Evolutionary conservation across 257 asterid species (phyloP), one percentile per base, ranked within the genome.

Genomic region (Anisodus acutangulus): DNA sequence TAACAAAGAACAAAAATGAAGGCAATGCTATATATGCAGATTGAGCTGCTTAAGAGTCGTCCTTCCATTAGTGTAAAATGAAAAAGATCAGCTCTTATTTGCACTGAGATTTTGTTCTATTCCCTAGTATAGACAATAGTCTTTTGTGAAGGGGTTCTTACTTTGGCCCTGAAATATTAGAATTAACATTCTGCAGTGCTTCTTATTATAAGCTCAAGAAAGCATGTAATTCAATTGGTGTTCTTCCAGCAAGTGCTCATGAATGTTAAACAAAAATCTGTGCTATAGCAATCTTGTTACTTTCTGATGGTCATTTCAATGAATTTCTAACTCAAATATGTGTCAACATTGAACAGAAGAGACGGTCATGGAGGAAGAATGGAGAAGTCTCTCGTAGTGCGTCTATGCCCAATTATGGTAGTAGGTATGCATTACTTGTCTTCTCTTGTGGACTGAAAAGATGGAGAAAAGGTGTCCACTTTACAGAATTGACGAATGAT

Each of bases 311-410:
- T 84, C 57, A 59, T 45, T 37, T 53, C 66, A 41, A 71, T 78
- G 55, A 53, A 45, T 63, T 74, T 74, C 35, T 60, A 59, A n/a
- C 2, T 0, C 78, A 64, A 55, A 83, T 84, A 64, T 88, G 63
- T 67, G 88, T 43, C 89, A 76, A 84, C 83, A 85, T 88, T 85
- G 84, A 85, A 90, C 98, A 97, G 99, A 93, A 92, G 89, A 92
- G 91, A 84, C 90, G 96, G 84, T 87, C 97, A 37, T 47, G 92
- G 92, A 86, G 88, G 85, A 94, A 90, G 89, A 92, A 87, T 59
- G 91, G 89, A 84, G 92, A 88, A 86, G 90, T 78, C 63, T 92
- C 95, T 72, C 86, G 85, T 53, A 89, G 89, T 85, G 87, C 93
- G 81, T 93, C 97, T 85, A 89, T 95, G 86, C 90, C 98, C 85